phyloP scores from a whole-genome alignment of 768 basidiomycete species.

The Rhodocollybia butyracea region DNA sequence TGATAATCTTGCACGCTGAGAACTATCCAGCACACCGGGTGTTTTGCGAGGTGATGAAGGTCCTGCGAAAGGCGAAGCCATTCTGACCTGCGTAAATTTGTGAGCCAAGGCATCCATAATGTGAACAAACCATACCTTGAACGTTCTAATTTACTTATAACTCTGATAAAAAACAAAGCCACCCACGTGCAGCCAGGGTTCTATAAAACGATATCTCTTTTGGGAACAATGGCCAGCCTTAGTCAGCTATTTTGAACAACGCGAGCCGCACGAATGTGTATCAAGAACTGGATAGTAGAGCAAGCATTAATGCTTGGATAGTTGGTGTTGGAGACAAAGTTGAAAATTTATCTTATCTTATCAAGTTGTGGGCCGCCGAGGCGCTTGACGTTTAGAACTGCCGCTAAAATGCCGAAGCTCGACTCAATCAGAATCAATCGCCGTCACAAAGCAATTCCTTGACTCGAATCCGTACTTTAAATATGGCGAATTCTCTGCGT shows the following conservation, averaged over 20 bases:
- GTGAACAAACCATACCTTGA: not conserved
- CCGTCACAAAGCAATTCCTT: not conserved
- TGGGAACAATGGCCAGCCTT: not conserved
- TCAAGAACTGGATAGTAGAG: too few relatives aligned
- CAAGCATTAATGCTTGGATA: too few relatives aligned
- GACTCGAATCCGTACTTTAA: conserved; percentile 1
- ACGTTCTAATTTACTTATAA: conserved; percentile 12
- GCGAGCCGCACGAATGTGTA: too few relatives aligned
- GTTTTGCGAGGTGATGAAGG: conserved; percentile 22
- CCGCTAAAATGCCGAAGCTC: not conserved
- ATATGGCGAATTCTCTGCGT: conserved; percentile 49
- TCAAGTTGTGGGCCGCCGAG: not conserved
- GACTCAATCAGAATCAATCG: not conserved
- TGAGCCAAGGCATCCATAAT: conserved; percentile 5
- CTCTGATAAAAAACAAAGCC: not conserved
- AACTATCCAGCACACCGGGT: conserved; percentile 66
- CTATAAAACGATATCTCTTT: not conserved
- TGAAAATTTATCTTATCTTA: not conserved
- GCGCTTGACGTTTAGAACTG: not conserved
- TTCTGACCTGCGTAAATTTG: not conserved
- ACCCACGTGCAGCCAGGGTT: too few relatives aligned
- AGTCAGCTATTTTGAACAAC: too few relatives aligned
- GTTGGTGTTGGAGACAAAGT: not conserved
- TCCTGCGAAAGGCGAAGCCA: conserved; percentile 18
- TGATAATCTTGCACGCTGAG: conserved; percentile 61